Conservation (phyloP, 805 yeast genomes). For the Cyberlindnera sargentensis region DNA sequence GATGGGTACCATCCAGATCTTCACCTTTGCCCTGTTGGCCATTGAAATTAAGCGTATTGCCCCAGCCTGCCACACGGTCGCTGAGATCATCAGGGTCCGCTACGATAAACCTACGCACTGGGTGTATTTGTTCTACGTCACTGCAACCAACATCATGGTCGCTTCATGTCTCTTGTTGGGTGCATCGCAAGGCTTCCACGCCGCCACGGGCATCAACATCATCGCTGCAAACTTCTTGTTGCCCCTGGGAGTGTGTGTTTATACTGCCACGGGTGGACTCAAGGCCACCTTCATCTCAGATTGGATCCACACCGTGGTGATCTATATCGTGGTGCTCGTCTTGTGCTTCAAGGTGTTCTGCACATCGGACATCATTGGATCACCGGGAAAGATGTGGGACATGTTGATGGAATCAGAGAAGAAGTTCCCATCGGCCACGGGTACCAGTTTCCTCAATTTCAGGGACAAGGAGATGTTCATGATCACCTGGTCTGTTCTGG, state of each 20-base stretch:
- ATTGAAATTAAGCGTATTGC: conserved; percentile 34
- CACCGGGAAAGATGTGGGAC: conserved; percentile 38
- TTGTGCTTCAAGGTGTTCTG: conserved; percentile 30
- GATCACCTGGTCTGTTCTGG: conserved; percentile 25
- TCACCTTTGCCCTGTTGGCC: conserved; percentile 31
- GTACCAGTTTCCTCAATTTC: conserved; percentile 27
- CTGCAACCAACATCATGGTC: conserved; percentile 32
- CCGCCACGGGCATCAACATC: conserved; percentile 36
- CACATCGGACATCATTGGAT: conserved; percentile 33
- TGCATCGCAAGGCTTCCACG: conserved; percentile 36
- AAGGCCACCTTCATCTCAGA: conserved; percentile 47
- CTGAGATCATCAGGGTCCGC: conserved; percentile 31
- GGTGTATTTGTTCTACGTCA: conserved; percentile 29
- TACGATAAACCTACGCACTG: conserved; percentile 32
- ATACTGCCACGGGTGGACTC: conserved; percentile 44
- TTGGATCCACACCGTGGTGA: conserved; percentile 42
- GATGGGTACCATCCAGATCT: conserved; percentile 29
- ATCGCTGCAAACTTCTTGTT: conserved; percentile 39
- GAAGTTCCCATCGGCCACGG: conserved; percentile 25
- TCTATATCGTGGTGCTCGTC: conserved; percentile 32
- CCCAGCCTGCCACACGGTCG: conserved; percentile 35
- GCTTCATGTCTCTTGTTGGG: conserved; percentile 35
- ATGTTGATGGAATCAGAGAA: conserved; percentile 30
- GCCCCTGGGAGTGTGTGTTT: conserved; percentile 40
- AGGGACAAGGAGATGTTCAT: conserved; percentile 25